These are phyloP conservation scores for Candida freyschussii DNA, from an alignment of 1,139 yeast genomes.

Conservation along the genomic window DNA sequence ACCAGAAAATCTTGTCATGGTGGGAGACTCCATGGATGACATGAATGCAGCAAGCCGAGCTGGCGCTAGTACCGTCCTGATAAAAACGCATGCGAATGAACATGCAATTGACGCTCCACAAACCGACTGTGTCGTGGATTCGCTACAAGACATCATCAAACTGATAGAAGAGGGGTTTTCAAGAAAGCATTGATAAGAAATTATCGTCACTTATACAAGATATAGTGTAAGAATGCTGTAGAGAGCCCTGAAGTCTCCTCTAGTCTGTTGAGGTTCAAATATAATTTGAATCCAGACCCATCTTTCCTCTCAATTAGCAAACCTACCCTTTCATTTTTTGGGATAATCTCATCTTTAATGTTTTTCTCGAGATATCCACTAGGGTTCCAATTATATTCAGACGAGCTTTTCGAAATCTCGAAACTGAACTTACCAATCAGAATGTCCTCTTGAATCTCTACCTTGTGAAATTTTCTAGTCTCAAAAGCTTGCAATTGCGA, in stretches of 20 bases:
- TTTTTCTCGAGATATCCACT: conserved; percentile 20
- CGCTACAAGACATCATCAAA: conserved; percentile 38
- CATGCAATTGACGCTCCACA: conserved; percentile 33
- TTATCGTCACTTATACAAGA: conserved; percentile 1
- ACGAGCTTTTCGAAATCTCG: conserved; percentile 6
- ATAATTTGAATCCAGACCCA: conserved; percentile 7
- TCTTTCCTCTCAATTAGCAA: conserved; percentile 5
- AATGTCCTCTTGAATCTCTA: conserved; percentile 3
- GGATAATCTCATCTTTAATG: conserved; percentile 1
- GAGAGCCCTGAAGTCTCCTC: conserved; percentile 15
- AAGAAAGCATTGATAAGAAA: background rate
- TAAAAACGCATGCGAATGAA: conserved; percentile 44
- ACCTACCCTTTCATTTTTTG: conserved; percentile 17
- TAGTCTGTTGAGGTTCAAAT: conserved; percentile 11
- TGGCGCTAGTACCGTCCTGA: conserved; percentile 50
- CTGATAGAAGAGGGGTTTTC: conserved; percentile 27
- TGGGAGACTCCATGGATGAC: conserved; percentile 65
- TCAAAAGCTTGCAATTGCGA: conserved; percentile 7
- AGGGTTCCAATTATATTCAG: conserved; percentile 16
- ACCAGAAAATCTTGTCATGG: conserved; percentile 52
- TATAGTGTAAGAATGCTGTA: conserved; percentile 16
- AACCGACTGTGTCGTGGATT: conserved; percentile 39
- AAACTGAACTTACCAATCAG: conserved; percentile 2
- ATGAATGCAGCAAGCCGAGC: conserved; percentile 56
- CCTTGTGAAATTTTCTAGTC: conserved; percentile 5